Conservation (phyloP, 371 early-diverging fungal species). For the Rhizopus stolonifer region DNA sequence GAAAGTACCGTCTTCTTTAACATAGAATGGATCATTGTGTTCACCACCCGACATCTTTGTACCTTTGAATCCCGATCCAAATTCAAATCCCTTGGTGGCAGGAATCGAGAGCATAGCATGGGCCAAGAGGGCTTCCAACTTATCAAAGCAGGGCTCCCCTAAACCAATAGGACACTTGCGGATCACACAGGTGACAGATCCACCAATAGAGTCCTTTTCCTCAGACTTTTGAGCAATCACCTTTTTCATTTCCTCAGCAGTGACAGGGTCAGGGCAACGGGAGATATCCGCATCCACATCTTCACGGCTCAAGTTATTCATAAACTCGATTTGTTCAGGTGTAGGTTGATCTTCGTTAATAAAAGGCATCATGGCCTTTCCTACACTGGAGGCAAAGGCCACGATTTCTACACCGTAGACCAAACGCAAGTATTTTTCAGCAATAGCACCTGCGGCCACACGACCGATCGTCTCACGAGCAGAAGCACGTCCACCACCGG, state of each 20-base stretch:
- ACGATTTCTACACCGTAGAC: slow-evolving; percentile 89
- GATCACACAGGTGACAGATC: slow-evolving; percentile 96
- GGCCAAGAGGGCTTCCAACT: slow-evolving; percentile 94
- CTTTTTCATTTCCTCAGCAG: slow-evolving; percentile 49
- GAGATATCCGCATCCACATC: slow-evolving; percentile 52
- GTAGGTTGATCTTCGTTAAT: slow-evolving; percentile 53
- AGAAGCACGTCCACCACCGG: slow-evolving; percentile 93
- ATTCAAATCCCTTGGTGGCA: slow-evolving; percentile 97
- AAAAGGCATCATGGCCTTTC: slow-evolving; percentile 78
- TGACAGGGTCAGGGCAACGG: slow-evolving; percentile 46
- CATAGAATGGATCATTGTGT: slow-evolving; percentile 93
- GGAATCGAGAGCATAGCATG: slow-evolving; percentile 99
- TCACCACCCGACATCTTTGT: slow-evolving; percentile 83
- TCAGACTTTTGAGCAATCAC: slow-evolving; percentile 75
- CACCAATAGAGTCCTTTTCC: slow-evolving; percentile 91
- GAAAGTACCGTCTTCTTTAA: slow-evolving; percentile 57
- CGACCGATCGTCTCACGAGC: slow-evolving; percentile 97
- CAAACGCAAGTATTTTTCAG: slow-evolving; percentile 87
- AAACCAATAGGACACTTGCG: slow-evolving; percentile 92
- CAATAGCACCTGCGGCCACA: slow-evolving; percentile 95
- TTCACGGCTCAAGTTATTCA: slow-evolving; percentile 72
- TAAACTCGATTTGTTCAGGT: slow-evolving; percentile 61
- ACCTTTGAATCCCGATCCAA: slow-evolving; percentile 92
- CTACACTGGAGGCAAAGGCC: slow-evolving; percentile 92
- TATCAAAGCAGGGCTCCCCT: slow-evolving; percentile 98